Percentiles rank a stretch among this genome's conserved stretches.
These are phyloP conservation scores for Claviceps sp. DNA, from an alignment of 2,329 filamentous ascomycete species.

Conservation along the genomic window DNA sequence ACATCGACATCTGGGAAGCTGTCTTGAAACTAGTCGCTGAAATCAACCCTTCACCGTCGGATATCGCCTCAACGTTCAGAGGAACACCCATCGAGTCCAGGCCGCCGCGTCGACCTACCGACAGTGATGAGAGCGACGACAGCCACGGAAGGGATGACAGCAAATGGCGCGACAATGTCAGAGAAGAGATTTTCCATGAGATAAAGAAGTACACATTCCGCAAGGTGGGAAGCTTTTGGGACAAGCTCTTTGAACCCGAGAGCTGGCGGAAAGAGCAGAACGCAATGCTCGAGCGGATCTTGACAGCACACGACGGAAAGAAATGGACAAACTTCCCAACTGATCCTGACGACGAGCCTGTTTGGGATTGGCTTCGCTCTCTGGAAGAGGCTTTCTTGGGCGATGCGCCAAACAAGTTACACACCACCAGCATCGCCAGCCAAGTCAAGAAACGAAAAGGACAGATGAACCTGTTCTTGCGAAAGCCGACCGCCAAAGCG, in stretches of 20 bases:
- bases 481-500: not conserved
- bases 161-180: constrained; percentile 4
- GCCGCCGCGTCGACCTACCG: constrained; percentile 3
- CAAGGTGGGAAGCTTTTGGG: constrained; percentile 8
- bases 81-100: constrained; percentile 5
- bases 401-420: constrained; percentile 8
- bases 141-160: constrained; percentile 4
- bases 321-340: constrained; percentile 8
- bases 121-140: constrained; percentile 3
- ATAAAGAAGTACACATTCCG: constrained; percentile 8
- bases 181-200: constrained; percentile 6
- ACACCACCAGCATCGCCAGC: constrained; percentile 9
- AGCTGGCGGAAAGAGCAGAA: constrained; percentile 6
- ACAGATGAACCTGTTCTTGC: constrained; percentile 12
- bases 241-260: constrained; percentile 8
- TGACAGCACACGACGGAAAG: constrained; percentile 7
- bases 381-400: constrained; percentile 6
- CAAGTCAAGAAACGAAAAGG: constrained; percentile 11
- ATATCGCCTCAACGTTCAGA: not conserved
- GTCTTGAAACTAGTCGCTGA: not conserved
- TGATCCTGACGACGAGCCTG: constrained; percentile 4
- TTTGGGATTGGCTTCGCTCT: constrained; percentile 2
- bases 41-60: not conserved
- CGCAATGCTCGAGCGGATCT: constrained; percentile 1
- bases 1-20: too few relatives aligned